Evolutionary conservation across 805 yeast genomes (phyloP).

Genomic region (Torulaspora quercuum): DNA sequence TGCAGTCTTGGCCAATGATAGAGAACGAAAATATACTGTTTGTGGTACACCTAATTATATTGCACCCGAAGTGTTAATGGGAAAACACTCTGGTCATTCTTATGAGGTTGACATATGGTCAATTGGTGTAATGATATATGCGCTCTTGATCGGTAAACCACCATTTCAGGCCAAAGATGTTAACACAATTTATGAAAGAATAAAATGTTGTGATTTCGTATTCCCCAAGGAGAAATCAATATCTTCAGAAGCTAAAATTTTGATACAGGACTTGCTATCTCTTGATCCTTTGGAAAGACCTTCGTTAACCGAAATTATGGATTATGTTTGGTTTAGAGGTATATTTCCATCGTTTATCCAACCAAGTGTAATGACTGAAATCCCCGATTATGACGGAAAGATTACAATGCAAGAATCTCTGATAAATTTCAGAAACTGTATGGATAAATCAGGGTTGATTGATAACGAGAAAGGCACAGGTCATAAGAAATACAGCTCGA

Average conservation of each 20-base stretch:
- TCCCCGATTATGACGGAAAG: slow-evolving; percentile 55
- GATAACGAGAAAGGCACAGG: slow-evolving; percentile 3
- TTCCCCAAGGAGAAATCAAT: slow-evolving; percentile 71
- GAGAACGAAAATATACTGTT: slow-evolving; percentile 82
- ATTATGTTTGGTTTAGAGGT: slow-evolving; percentile 83
- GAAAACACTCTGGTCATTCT: slow-evolving; percentile 83
- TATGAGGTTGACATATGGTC: slow-evolving; percentile 98
- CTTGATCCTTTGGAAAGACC: slow-evolving; percentile 83
- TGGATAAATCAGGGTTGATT: slow-evolving; percentile 60
- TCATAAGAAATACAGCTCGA: slow-evolving; percentile 5
- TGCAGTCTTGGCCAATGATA: slow-evolving; percentile 72
- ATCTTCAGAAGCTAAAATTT: slow-evolving; percentile 65
- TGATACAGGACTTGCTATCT: slow-evolving; percentile 70
- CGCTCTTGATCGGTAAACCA: slow-evolving; percentile 88
- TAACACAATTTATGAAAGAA: slow-evolving; percentile 85
- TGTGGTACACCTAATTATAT: slow-evolving; percentile 99
- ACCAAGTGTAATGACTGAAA: slow-evolving; percentile 44
- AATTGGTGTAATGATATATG: slow-evolving; percentile 92
- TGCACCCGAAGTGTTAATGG: slow-evolving; percentile 95
- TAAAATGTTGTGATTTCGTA: slow-evolving; percentile 71
- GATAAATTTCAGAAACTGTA: slow-evolving; percentile 62
- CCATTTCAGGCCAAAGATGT: slow-evolving; percentile 98
- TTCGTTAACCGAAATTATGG: slow-evolving; percentile 68
- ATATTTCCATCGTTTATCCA: slow-evolving; percentile 75
- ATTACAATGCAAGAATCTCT: slow-evolving; percentile 60